Evolutionary conservation across 2,329 filamentous ascomycete species (phyloP), one percentile per base, ranked within the genome.

Genomic region (Metarhizium anisopliae): DNA sequence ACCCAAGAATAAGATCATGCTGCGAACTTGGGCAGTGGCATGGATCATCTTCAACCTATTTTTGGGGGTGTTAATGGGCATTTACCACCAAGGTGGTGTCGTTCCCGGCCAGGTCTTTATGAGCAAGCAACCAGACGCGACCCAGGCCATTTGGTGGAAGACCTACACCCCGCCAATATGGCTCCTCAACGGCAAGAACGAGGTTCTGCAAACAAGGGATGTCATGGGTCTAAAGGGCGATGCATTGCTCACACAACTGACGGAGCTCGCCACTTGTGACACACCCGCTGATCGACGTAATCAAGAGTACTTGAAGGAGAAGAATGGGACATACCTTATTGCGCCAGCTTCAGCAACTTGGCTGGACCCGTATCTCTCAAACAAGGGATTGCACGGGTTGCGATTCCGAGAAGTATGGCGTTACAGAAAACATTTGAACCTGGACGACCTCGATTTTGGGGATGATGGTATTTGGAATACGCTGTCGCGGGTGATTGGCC

Each of bases 121-220:
- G 65, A 87, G 84, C 64, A 81, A 81, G 55, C 84, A 88, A 60
- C 77, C 82, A 4, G 85, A 87, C 59, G 83, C 87, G 8, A 84
- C 83, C 2, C 78, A 86, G 38, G 86, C 85, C 3, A 77, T 89
- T 52, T 93, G 89, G 89, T 93, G 89, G 89, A 92, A 91, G 68
- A 92, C 89, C 1, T 92, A 92, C 67, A 88, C 85, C 67, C 89
- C 89, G 18, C 89, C 89, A 0, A 85, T 87, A 40, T 93, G 89
- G 87, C 77, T 93, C 20, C 75, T 92, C 6, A 86, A 90, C 60
- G 85, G 86, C 54, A 88, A 87, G 69, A 90, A 88, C 60, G 80
- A 85, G 61, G 78, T 87, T 10, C 71, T 91, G n/a, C 77, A 73
- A 35, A 92, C 88, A 1, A 77, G 78, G 57, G 89, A 92, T 64